A percentile compares a stretch with the other conserved stretches of the same genome.
Evolutionary conservation across 805 yeast species (phyloP).

Genomic region (Starmerella floris): DNA sequence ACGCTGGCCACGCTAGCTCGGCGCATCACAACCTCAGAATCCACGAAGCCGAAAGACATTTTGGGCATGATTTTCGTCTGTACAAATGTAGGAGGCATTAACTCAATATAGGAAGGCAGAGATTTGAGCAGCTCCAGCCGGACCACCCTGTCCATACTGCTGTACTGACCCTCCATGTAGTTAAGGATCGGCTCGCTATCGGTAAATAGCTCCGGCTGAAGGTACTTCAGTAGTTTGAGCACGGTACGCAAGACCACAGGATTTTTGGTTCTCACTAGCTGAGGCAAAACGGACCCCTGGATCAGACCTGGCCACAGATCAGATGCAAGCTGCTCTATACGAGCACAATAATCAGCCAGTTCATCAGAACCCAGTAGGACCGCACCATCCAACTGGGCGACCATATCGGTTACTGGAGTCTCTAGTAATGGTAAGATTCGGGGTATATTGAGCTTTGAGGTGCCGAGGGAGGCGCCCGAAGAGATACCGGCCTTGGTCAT

Average conservation of each 20-base stretch:
- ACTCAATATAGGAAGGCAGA: slow-evolving; percentile 41
- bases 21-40: slow-evolving; percentile 67
- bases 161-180: slow-evolving; percentile 47
- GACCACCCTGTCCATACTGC: slow-evolving; percentile 60
- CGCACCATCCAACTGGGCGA: slow-evolving; percentile 41
- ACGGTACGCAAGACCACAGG: slow-evolving; percentile 18
- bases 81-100: slow-evolving; percentile 38
- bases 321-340: neutral
- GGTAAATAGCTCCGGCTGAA: neutral
- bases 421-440: neutral
- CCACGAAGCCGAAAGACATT: slow-evolving; percentile 71
- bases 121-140: slow-evolving; percentile 57
- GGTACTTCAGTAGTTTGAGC: neutral
- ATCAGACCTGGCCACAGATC: slow-evolving; percentile 5
- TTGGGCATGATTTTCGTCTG: slow-evolving; percentile 55
- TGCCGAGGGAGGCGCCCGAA: neutral
- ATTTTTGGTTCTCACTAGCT: slow-evolving; percentile 32
- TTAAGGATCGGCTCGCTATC: slow-evolving; percentile 38
- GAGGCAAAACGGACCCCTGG: slow-evolving; percentile 39
- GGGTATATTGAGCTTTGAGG: neutral
- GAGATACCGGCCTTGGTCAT: neutral
- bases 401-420: slow-evolving; percentile 40
- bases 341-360: slow-evolving; percentile 9
- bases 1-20: slow-evolving; percentile 65
- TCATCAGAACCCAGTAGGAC: slow-evolving; percentile 24